phyloP scores from a whole-genome alignment of 2,329 filamentous ascomycete species.

The Botrytis medusae region DNA sequence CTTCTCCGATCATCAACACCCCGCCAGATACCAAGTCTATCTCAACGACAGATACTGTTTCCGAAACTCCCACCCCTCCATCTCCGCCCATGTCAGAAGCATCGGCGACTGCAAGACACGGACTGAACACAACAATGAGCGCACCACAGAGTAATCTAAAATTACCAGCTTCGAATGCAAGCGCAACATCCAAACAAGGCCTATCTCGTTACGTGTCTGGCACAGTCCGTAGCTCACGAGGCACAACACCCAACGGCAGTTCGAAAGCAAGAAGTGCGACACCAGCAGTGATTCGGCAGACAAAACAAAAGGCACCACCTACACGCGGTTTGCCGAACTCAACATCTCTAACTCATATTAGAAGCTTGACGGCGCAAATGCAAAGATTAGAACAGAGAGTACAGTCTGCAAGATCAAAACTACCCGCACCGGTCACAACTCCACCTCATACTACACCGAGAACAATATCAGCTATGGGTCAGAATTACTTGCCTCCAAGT shows the following conservation, averaged over 20 bases:
- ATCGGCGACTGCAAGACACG: slow-evolving; percentile 46
- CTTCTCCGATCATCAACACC: slow-evolving; percentile 86
- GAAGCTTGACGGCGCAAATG: slow-evolving; percentile 93
- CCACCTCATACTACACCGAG: slow-evolving; percentile 82
- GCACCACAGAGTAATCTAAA: slow-evolving; percentile 48
- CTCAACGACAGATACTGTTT: slow-evolving; percentile 56
- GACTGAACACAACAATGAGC: slow-evolving; percentile 37
- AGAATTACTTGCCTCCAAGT: slow-evolving; percentile 51
- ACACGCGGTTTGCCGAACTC: slow-evolving; percentile 50
- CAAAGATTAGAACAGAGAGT: slow-evolving; percentile 92
- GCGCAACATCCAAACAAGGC: slow-evolving; percentile 53
- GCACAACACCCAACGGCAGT: slow-evolving; percentile 27
- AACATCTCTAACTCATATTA: slow-evolving; percentile 85
- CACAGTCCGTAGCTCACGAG: slow-evolving; percentile 33
- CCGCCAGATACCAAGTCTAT: slow-evolving; percentile 72
- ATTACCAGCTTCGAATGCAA: slow-evolving; percentile 55
- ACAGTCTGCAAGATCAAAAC: slow-evolving; percentile 84
- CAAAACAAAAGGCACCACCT: slow-evolving; percentile 45
- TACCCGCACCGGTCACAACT: slow-evolving; percentile 76
- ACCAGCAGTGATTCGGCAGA: slow-evolving; percentile 42
- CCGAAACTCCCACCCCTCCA: slow-evolving; percentile 76
- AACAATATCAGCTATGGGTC: slow-evolving; percentile 42
- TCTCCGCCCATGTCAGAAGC: slow-evolving; percentile 92
- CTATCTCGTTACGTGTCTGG: slow-evolving; percentile 29
- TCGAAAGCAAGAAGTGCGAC: slow-evolving; percentile 37